These are phyloP conservation scores for Pelargonium fulgidum DNA, from an alignment of 441 rosid genomes.

Conservation along the genomic window DNA sequence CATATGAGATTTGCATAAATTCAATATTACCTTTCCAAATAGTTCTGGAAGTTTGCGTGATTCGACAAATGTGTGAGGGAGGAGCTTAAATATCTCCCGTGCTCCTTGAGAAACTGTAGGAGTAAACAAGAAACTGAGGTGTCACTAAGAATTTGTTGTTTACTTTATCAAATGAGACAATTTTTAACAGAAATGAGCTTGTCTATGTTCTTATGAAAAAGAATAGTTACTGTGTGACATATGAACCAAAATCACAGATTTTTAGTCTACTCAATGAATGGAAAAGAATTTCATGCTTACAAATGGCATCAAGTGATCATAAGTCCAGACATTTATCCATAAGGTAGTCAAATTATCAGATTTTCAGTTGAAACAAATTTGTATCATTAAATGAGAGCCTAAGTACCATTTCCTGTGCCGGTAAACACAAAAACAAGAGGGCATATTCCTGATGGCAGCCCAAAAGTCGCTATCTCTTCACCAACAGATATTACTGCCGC, in stretches of 20 bases:
- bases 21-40: slow-evolving; percentile 45
- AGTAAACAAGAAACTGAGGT: background rate
- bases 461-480: slow-evolving; percentile 74
- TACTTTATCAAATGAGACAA: too few relatives aligned
- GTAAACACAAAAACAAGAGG: slow-evolving; percentile 84
- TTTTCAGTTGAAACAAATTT: background rate
- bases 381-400: background rate
- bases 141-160: background rate
- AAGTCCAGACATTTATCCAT: too few relatives aligned
- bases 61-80: slow-evolving; percentile 80
- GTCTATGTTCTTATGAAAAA: too few relatives aligned
- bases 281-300: too few relatives aligned
- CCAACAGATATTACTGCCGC: slow-evolving; percentile 82
- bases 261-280: too few relatives aligned
- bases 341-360: background rate
- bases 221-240: too few relatives aligned
- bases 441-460: slow-evolving; percentile 76
- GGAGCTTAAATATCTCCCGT: slow-evolving; percentile 88
- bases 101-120: slow-evolving; percentile 72
- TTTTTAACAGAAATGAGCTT: too few relatives aligned
- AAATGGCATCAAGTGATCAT: too few relatives aligned
- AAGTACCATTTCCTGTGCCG: slow-evolving; percentile 77
- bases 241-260: too few relatives aligned
- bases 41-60: slow-evolving; percentile 68
- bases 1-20: background rate